A percentile compares a stretch with the other conserved stretches of the same genome.
Evolutionary conservation across 352 stramenopile genomes (phyloP).

Genomic region (Phytophthora podocarpi): DNA sequence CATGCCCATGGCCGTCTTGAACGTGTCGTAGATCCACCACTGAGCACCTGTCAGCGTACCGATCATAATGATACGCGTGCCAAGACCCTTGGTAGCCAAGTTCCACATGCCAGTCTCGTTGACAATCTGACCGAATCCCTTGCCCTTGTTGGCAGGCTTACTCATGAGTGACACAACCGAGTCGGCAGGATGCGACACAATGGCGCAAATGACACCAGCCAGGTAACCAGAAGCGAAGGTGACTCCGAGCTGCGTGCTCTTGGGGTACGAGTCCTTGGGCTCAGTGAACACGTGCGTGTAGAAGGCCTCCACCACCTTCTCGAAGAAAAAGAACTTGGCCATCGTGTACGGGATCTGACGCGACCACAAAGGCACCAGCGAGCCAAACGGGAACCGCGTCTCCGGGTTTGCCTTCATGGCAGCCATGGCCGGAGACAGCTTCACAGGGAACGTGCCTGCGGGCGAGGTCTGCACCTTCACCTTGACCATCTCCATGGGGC

Average conservation of each 20-base stretch:
- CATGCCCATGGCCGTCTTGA: constrained; percentile 94
- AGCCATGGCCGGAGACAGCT: constrained; percentile 85
- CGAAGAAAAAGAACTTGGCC: constrained; percentile 99
- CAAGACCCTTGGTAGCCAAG: constrained; percentile 89
- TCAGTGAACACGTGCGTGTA: constrained; percentile 92
- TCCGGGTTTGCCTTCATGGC: constrained; percentile 91
- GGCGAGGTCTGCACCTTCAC: constrained; percentile 94
- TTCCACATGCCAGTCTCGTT: constrained; percentile 79
- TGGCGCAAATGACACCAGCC: constrained; percentile 98
- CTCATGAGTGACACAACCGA: constrained; percentile 98
- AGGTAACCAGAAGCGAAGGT: constrained; percentile 98
- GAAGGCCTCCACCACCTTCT: constrained; percentile 89
- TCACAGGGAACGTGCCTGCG: constrained; percentile 88
- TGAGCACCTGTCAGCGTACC: constrained; percentile 95
- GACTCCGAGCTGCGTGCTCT: constrained; percentile 95
- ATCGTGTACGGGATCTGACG: constrained; percentile 99
- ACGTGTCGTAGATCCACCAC: constrained; percentile 98
- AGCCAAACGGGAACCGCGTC: constrained; percentile 92
- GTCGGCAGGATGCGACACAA: constrained; percentile 99
- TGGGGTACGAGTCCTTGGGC: constrained; percentile 91
- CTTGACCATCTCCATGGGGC: constrained; percentile 96
- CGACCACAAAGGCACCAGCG: constrained; percentile 89
- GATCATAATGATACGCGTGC: constrained; percentile 96
- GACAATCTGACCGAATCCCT: constrained; percentile 90
- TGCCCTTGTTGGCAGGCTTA: constrained; percentile 91